Base-by-base conservation (phyloP, 345 rosid species). In the Eucalyptus tenuipes region DNA sequence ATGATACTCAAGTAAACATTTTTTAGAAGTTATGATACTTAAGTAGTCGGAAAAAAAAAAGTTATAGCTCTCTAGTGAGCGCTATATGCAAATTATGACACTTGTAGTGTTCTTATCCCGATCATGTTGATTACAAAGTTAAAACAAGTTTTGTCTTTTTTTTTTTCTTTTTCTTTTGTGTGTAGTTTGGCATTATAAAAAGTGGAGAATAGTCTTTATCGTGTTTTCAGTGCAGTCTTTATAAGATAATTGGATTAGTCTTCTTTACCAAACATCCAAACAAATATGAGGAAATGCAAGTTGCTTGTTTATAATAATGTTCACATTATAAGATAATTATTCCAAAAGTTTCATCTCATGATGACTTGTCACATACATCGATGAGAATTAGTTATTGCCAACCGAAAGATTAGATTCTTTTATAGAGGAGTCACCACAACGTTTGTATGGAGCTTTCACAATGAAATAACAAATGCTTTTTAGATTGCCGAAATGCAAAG, bases 11-110 rank as follows among this genome's bases (percentile, higher is more conserved):
- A 17, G 2, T 17, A 3, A 49, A 49, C 3, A 17, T 17, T 52
- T 52, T 52, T 7, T 17, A 2, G 2, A 52, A 52, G 22, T 17
- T 17, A 17, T 52, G 22, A 7, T 1, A 52, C 55, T 52, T 52
- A 52, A 52, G 9, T 17, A 7, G 9, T 52, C 0, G 15, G 7
- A 15, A 14, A 49, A 50, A 49, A 50, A 17, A 7, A 52, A 52
- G 55, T 7, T 52, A 52, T 18, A 0, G 1, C 55, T 0, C 24
- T 52, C 24, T 0, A 52, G 55, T 52, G 2, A 52, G 24, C 24
- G 0, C 24, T 1, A 50, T 50, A 50, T 1, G 55, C 0, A 52
- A 52, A 1, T 17, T 18, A 52, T 52, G 9, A 3, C 9, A 6
- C 24, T 52, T 17, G 24, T 17, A 1, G 9, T 52, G 9, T 17